Evolutionary conservation across 2,329 filamentous ascomycete species (phyloP), one percentile per base, ranked within the genome.

Genomic region (Ophiosphaerella korrae): DNA sequence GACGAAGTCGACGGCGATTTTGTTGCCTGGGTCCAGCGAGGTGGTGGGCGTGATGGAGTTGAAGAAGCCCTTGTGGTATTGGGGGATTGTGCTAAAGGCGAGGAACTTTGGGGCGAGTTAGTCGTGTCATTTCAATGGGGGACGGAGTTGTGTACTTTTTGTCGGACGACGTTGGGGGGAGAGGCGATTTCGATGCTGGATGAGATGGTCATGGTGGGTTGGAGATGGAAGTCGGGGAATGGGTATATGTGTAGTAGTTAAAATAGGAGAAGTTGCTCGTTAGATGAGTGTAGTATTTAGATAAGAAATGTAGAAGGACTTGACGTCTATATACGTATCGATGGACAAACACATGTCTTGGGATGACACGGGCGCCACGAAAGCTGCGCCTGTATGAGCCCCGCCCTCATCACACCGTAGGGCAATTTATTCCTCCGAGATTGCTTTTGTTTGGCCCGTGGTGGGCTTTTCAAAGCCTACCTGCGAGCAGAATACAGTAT

Each of bases 101-200:
- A 60, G 52, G 43, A 58, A 55, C 52, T 52, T 24, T 2, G 9
- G 7, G 35, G 14, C 13, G 16, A 12, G 24, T 45, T 9, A 42
- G 26, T 39, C 11, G 8, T 32, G 7, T 21, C 6, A 31, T 29
- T n/a, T 41, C 26, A 2, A 11, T 8, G 11, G 26, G 9, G 26
- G 11, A 29, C 11, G 5, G 13, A 42, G 14, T 32, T 33, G 14
- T 8, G 0, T 41, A 59, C 58, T 33, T 60, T 63, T 42, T 38
- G 48, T 26, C 61, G 48, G 2, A 64, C 61, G 0, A 14, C 44
- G 1, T 41, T 31, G 1, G 59, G 61, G 7, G 57, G 24, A 2
- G 57, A 50, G n/a, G 53, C 53, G 33, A 64, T 64, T 29, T 64
- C 59, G 33, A 59, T 57, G 32, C 35, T 56, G 26, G 53, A 42